Base-by-base conservation (phyloP, 2,329 filamentous ascomycete species). In the Colletotrichum melonis region DNA sequence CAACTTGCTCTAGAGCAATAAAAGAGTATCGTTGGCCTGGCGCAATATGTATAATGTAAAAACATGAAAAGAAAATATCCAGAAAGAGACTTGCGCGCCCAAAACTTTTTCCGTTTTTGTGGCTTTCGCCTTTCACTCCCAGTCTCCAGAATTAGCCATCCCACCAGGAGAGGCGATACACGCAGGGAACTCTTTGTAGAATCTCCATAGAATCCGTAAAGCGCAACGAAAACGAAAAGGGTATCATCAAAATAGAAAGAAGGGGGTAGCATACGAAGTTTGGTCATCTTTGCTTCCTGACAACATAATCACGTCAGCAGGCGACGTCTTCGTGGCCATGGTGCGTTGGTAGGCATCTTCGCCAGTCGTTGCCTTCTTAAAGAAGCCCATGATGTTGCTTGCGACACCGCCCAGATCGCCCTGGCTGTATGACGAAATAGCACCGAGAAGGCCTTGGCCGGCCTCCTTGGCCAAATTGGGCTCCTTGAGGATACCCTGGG, bases 221-320 rank as follows among this genome's bases (percentile, higher is more conserved):
- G 22, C 22, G 22, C 7, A 26, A 35, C 22, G 28, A 68, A 67
- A 62, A 67, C 38, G 58, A n/a, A 63, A 64, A 62, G 72, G 63
- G 63, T 55, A 67, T 63, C 69, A 68, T 26, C 68, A 60, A 63
- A 75, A 59, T 14, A 67, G 76, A 74, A 76, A 75, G 72, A 77
- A 80, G 74, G 72, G 77, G 80, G 75, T 73, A 81, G 76, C 78
- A 92, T 87, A 95, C 92, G 93, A 95, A 79, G 96, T 99, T 85
- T 99, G 97, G 77, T 94, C 92, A 80, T 98, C 97, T 83, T 98
- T 98, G 86, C 94, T 97, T 69, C 97, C 97, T 67, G 95, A 97
- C 91, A 95, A 97, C 95, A 98, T 98, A 81, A 98, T 90, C 57
- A 99, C 96, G 82, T 98, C 97, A 57, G 97, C 97, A 1, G 95